These are phyloP conservation scores for Huntiella abstrusa DNA, from an alignment of 2,329 filamentous ascomycete genomes.

Conservation along the genomic window DNA sequence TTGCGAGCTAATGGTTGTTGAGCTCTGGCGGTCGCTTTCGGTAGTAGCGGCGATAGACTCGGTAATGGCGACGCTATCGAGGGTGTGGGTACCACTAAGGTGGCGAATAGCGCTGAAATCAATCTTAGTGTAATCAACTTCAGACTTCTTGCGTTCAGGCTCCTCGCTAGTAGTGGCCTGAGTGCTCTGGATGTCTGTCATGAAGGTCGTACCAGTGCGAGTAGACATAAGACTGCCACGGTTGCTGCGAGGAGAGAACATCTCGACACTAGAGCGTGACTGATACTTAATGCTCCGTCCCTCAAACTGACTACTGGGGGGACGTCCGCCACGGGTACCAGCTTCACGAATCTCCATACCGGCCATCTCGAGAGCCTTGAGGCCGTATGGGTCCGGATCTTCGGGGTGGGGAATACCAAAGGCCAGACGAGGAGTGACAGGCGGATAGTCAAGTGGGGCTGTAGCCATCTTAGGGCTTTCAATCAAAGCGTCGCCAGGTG, in stretches of 20 bases:
- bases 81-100: slow-evolving; percentile 24
- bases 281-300: slow-evolving; percentile 48
- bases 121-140: slow-evolving; percentile 41
- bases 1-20: slow-evolving; percentile 8
- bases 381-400: slow-evolving; percentile 83
- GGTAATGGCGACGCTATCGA: slow-evolving; percentile 15
- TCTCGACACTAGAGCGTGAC: slow-evolving; percentile 51
- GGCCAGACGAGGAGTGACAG: slow-evolving; percentile 21
- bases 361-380: slow-evolving; percentile 75
- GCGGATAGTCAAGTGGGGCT: slow-evolving; percentile 9
- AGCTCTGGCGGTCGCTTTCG: slow-evolving; percentile 11
- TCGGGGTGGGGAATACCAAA: slow-evolving; percentile 66
- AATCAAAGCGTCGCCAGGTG: slow-evolving; percentile 55
- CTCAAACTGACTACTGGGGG: slow-evolving; percentile 64
- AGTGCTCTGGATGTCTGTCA: slow-evolving; percentile 51
- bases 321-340: slow-evolving; percentile 49
- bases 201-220: slow-evolving; percentile 47
- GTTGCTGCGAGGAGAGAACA: slow-evolving; percentile 38
- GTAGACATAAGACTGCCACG: slow-evolving; percentile 59
- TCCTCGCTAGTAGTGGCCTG: slow-evolving; percentile 34
- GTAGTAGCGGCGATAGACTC: slow-evolving; percentile 10
- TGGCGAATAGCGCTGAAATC: slow-evolving; percentile 31
- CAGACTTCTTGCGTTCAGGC: slow-evolving; percentile 21
- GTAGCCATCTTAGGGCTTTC: slow-evolving; percentile 24
- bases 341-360: slow-evolving; percentile 81